Evolutionary conservation across 495 filamentous ascomycete species (phyloP), one percentile per base, ranked within the genome.

Genomic region (Hypoxylon lienhwacheense): DNA sequence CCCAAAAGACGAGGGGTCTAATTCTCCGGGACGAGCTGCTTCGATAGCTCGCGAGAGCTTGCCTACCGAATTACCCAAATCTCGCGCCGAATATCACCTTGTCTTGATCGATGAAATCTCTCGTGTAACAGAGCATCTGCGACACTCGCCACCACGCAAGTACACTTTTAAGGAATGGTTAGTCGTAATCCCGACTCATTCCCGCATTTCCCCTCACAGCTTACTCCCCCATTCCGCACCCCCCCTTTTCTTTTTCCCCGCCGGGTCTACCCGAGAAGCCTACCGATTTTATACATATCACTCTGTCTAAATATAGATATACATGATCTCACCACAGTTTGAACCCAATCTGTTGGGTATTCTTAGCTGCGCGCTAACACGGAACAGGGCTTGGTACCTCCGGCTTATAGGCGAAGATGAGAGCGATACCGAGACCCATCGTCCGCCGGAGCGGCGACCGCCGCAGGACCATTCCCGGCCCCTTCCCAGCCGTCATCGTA

Each of bases 81-180:
- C 68, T 24, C 48, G 44, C 40, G 76, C 82, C 31, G 81, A 84
- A 54, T 88, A 89, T 56, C 84, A 85, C 53, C 81, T 81, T 50
- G 64, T 82, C 0, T 71, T 95, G 0, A 81, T 87, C 44, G 76
- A 77, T 22, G 89, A 91, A 63, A 79, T 91, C 25, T 70, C 77
- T 14, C 81, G 80, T 22, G 76, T 95, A 17, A 84, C 84, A 50
- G 72, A 79, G 15, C 83, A 91, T 64, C 56, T 89, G 14, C 72
- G 78, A 14, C 73, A 72, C 29, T 72, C 70, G 12, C 81, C 84
- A 5, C 78, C 82, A 0, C 81, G 83, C 39, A 79, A 84, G 64
- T 96, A 92, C 67, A 77, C 79, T 10, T 95, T 88, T 64, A 71
- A 83, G 6, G 89, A 95, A 65, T 96, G 90, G 90, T 65, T 5